These are phyloP conservation scores for Eremothecium gossypii DNA, from an alignment of 1,139 yeast species.

Conservation along the genomic window DNA sequence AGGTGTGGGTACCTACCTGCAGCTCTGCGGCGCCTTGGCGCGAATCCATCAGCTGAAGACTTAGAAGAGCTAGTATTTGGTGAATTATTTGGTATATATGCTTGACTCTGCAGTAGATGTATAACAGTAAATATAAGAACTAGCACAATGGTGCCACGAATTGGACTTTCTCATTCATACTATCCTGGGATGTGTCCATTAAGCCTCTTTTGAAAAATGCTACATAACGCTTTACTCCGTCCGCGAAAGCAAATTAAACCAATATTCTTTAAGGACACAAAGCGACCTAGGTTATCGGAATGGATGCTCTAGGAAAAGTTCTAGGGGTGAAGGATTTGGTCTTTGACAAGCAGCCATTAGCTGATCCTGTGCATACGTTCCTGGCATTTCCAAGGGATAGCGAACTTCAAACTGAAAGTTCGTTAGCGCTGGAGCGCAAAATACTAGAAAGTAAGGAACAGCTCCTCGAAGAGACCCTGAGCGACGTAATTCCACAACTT, in stretches of 20 bases:
- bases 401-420: no score
- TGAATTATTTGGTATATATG: background rate
- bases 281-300: background rate
- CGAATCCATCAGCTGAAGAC: constrained; percentile 33
- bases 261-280: no score
- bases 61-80: background rate
- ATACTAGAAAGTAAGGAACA: constrained; percentile 14
- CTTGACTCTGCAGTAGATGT: background rate
- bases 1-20: constrained; percentile 84
- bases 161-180: no score
- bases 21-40: constrained; percentile 74
- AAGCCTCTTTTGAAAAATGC: no score
- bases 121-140: background rate
- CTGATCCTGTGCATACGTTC: no score
- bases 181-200: no score
- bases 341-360: no score
- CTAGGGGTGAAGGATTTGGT: background rate
- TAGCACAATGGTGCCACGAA: no score
- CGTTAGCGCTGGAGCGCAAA: constrained; percentile 10
- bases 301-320: background rate
- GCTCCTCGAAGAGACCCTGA: constrained; percentile 13
- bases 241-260: no score
- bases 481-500: constrained; percentile 21
- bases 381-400: no score
- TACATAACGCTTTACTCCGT: no score